Evolutionary conservation across 2,329 filamentous ascomycete species (phyloP), one percentile per base, ranked within the genome.

Genomic region (Aspergillus sp.): DNA sequence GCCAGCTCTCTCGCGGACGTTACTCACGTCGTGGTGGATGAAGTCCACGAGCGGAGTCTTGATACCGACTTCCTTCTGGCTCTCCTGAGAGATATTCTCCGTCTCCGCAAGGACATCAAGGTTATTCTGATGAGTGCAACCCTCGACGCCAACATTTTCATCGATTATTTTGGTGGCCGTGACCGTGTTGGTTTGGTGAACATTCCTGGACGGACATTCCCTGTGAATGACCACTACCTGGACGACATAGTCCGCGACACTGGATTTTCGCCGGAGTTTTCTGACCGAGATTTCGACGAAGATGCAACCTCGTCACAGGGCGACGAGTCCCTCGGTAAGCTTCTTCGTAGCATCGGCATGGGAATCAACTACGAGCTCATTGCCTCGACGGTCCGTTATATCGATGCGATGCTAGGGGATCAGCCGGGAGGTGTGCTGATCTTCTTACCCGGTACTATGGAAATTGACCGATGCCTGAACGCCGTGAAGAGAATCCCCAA

Each of bases 51-150:
- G 75, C 87, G 94, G 56, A 96, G 91, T 76, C 81, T 99, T 10
- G 95, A 98, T 71, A 97, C 93, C 0, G 94, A 99, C 73, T 97
- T 99, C 71, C 80, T 98, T 10, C 83, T 99, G 55, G 92, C 93
- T 49, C 84, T 99, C 54, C 80, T 99, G 36, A 87, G 92, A 57
- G 90, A 96, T 72, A 91, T 96, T 6, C 77, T 97, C 64, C 85
- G 84, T 59, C 82, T 83, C 65, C 85, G 90, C 52, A 88, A 87
- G 67, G 90, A 96, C 63, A 83, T 98, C 42, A 96, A 94, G 74
- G 84, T 98, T 46, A 87, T 99, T 12, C 82, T 99, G 39, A 99
- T 99, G 95, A 96, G 92, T 75, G 94, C 94, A 2, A 99, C 94
- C 0, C 85, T 98, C 3, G 93, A 99, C 75, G 92, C 94, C 1